Evolutionary conservation across 1,284 basidiomycete species (phyloP), one percentile per base, ranked within the genome.

Genomic region (Leccinum ambiguum): DNA sequence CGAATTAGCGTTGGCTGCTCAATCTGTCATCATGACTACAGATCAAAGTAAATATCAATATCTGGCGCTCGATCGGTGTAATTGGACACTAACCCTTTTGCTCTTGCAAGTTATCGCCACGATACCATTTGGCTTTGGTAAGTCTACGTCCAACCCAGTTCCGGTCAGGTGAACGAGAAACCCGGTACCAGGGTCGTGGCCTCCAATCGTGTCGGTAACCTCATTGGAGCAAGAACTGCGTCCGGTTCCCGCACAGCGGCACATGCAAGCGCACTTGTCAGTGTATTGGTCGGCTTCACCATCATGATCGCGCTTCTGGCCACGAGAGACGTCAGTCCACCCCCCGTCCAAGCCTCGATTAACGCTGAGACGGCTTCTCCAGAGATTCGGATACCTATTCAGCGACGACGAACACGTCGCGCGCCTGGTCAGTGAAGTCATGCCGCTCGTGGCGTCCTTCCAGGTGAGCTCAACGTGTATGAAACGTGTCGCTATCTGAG

Each of bases 11-110:
- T 80, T 92, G 18, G 90, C 88, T 4, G 89, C 89, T 2, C 90
- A 93, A 72, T 88, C 88, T 1, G 86, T 91, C 53, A 91, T 92
- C 65, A 91, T 92, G 88, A 92, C 91, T n/a, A 85, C 87, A 11
- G 91, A 92, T 72, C 90, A 92, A 75, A 87, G 89, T 89, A 66
- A 66, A n/a, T n/a, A 21, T 36, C 4, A 66, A 30, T 30, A 18
- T 36, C 3, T 36, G 2, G 2, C 21, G 4, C 9, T 21, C 8
- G 6, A 26, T 53, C 16, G 6, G 21, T 5, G 8, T 57, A 2
- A 18, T 59, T 16, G 10, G 21, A 60, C n/a, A 65, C 65, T 65
- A 8, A 77, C 64, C 26, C 21, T 18, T 11, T 50, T 50, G 9
- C 18, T n/a, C 53, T 14, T 50, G 30, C 60, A 43, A 75, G 76